Base-by-base conservation (phyloP, 805 yeast genomes). In the Nakazawaea ernobii region DNA sequence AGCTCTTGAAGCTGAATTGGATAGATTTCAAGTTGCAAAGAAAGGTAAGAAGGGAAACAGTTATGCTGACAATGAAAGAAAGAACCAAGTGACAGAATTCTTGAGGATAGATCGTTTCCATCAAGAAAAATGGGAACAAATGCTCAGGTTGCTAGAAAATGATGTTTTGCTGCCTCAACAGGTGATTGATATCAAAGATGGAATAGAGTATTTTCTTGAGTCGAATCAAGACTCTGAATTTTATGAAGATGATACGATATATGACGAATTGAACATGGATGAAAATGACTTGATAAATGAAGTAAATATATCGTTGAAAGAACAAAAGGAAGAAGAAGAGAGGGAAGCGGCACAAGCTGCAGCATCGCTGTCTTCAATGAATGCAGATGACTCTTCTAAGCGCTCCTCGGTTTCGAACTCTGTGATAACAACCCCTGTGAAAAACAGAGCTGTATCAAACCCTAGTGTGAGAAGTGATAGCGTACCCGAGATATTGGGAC, bases 151-250 rank as follows among this genome's bases (percentile, higher is more conserved):
- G 59, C 65, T 94, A 44, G 96, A 87, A 53, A 87, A 84, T 62
- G 92, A 88, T 53, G 84, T 79, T 40, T 67, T 94, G 52, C 89
- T 84, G 33, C 84, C 90, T 2, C 95, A 86, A 15, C 77, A 79
- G 44, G 80, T 92, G 8, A 83, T 83, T 56, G 83, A 75, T 20
- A 79, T 89, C 49, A 82, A 84, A 60, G 98, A 92, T 45, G 98
- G 92, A 63, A 86, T 92, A 62, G 86, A 79, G 55, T 92, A 94
- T 68, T 91, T 88, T 63, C 94, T 94, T 29, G 98, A 94, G 56
- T 86, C 89, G 53, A 92, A 92, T 60, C 94, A 86, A 64, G 97
- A 90, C 48, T 91, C 82, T 4, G 96, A 91, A 58, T 92, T 90
- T 63, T 84, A 91, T 32, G 97, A 90, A 59, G 96, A 92, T 64